A percentile compares a stretch with the other conserved stretches of the same genome.
Evolutionary conservation across 495 filamentous ascomycete species (phyloP).

Genomic region (Hypoxylon lienhwacheense): DNA sequence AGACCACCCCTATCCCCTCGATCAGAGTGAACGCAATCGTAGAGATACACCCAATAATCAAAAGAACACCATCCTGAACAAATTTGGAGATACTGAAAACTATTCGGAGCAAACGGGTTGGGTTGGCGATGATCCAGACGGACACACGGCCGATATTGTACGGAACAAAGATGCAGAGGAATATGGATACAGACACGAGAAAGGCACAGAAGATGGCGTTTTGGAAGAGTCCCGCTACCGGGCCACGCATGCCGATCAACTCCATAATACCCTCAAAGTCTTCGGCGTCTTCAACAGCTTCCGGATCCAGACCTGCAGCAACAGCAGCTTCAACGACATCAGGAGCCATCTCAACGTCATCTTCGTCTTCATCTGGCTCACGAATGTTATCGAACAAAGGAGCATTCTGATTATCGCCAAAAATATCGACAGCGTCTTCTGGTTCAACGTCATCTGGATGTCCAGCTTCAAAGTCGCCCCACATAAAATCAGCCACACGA

Average conservation of each 20-base stretch:
- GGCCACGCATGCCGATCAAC: conserved; percentile 93
- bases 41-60: conserved; percentile 42
- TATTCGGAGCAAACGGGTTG: conserved; percentile 70
- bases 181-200: conserved; percentile 82
- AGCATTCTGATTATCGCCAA: conserved; percentile 45
- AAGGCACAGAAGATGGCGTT: conserved; percentile 93
- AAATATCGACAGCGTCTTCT: conserved; percentile 44
- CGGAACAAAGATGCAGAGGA: conserved; percentile 81
- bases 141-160: conserved; percentile 87
- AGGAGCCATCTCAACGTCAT: conserved; percentile 37
- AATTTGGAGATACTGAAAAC: conserved; percentile 73
- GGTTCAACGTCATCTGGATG: conserved; percentile 39
- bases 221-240: conserved; percentile 83
- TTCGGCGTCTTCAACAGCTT: conserved; percentile 77
- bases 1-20: conserved; percentile 23
- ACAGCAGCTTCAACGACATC: conserved; percentile 46
- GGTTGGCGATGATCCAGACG: conserved; percentile 77
- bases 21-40: conserved; percentile 33
- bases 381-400: conserved; percentile 32
- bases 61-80: conserved; percentile 50
- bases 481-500: conserved; percentile 54
- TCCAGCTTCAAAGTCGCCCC: conserved; percentile 35
- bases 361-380: conserved; percentile 25
- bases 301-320: conserved; percentile 49
- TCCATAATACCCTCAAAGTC: conserved; percentile 98